phyloP scores from a whole-genome alignment of 1,139 yeast species.

The Scheffersomyces illinoinensis region DNA sequence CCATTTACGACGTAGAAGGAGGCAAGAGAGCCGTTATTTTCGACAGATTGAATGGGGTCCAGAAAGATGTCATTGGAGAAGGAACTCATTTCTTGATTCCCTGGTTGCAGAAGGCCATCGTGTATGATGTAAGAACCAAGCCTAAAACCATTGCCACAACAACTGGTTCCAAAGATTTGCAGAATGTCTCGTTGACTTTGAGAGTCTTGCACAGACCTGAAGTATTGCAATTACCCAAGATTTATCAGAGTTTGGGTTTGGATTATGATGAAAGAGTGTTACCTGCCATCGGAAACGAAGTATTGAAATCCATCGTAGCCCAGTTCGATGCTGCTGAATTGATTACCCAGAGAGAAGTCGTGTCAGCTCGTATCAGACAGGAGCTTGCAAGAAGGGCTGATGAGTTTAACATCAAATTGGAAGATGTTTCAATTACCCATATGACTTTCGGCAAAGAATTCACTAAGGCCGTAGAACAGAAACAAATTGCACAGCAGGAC shows the following conservation, averaged over 20 bases:
- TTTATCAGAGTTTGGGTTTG: slow-evolving; percentile 87
- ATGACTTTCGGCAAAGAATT: slow-evolving; percentile 97
- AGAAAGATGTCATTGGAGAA: slow-evolving; percentile 84
- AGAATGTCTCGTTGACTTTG: slow-evolving; percentile 89
- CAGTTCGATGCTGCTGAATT: slow-evolving; percentile 98
- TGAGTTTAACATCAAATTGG: slow-evolving; percentile 88
- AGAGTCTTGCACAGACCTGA: slow-evolving; percentile 96
- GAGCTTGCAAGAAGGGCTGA: slow-evolving; percentile 82
- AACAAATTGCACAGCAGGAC: slow-evolving; percentile 99
- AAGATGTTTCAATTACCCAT: slow-evolving; percentile 97
- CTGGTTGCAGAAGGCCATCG: slow-evolving; percentile 90
- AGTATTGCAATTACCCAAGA: slow-evolving; percentile 73
- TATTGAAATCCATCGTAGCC: slow-evolving; percentile 91
- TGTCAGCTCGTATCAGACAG: slow-evolving; percentile 83
- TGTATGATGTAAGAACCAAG: slow-evolving; percentile 86
- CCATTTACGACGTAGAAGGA: slow-evolving; percentile 92
- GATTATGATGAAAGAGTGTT: slow-evolving; percentile 97
- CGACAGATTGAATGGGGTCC: slow-evolving; percentile 89
- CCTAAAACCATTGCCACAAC: slow-evolving; percentile 94
- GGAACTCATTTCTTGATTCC: slow-evolving; percentile 96
- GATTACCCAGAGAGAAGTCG: slow-evolving; percentile 95
- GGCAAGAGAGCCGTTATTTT: slow-evolving; percentile 95
- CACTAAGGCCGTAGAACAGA: slow-evolving; percentile 98
- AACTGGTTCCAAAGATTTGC: slow-evolving; percentile 96
- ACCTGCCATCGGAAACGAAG: slow-evolving; percentile 97